A percentile compares a stretch with the other conserved stretches of the same genome.
Conservation (phyloP, 2,329 filamentous ascomycete species). For the Venturia effusa region DNA sequence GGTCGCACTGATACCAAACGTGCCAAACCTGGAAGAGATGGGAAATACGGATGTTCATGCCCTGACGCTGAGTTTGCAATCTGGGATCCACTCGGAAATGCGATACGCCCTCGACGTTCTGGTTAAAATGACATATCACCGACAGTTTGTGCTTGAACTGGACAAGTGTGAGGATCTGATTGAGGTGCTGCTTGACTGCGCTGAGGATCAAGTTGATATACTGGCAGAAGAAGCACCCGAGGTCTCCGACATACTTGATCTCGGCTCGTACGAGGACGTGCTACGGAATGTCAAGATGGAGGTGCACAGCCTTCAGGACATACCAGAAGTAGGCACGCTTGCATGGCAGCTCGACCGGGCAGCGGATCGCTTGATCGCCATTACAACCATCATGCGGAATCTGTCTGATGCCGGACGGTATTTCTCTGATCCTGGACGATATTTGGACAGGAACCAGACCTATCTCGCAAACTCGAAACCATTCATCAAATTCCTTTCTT, state of each 20-base stretch:
- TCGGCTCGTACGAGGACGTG: conserved; percentile 81
- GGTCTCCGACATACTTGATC: conserved; percentile 73
- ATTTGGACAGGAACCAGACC: conserved; percentile 59
- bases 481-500: conserved; percentile 74
- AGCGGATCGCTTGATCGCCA: conserved; percentile 76
- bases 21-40: conserved; percentile 65
- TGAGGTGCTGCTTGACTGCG: conserved; percentile 80
- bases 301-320: conserved; percentile 58
- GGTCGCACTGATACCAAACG: conserved; percentile 42
- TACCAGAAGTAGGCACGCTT: conserved; percentile 61
- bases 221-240: conserved; percentile 78
- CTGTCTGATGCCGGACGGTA: conserved; percentile 54
- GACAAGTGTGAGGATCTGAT: conserved; percentile 76
- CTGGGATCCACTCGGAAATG: conserved; percentile 82
- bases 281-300: conserved; percentile 68
- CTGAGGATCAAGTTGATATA: conserved; percentile 74
- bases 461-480: conserved; percentile 58
- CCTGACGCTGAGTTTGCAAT: conserved; percentile 79
- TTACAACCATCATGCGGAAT: conserved; percentile 87
- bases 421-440: conserved; percentile 44
- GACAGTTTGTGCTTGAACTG: conserved; percentile 54
- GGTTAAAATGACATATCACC: conserved; percentile 56
- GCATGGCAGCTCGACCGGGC: conserved; percentile 78
- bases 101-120: conserved; percentile 80
- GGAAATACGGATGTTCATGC: conserved; percentile 86